Base-by-base conservation (phyloP, 2,329 filamentous ascomycete species). In the Penicillium sp. region DNA sequence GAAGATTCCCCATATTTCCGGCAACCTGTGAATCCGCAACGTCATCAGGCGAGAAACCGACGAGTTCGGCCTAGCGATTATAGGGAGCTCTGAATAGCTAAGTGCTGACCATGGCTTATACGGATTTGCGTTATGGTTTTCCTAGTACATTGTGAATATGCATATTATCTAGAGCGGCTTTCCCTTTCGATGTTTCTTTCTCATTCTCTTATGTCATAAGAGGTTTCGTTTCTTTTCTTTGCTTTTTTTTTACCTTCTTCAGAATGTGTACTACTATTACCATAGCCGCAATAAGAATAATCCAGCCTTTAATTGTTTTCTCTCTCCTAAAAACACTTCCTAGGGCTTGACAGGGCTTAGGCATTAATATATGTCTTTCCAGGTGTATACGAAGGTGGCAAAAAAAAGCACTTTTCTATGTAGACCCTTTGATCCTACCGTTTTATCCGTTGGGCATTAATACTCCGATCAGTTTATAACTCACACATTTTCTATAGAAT, bases 1-100 rank as follows among this genome's bases (percentile, higher is more conserved):
- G 91, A 95, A 55, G 92, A 96, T 57, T 91, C 92, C 59, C 90
- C 94, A 7, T 99, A 99, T 76, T 95, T 97, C 73, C 85, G 94
- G 57, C 93, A 96, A 74, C 94, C 94, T 0, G 90, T 97, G 60
- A 99, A 99, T 71, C 93, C 92, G 2, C 90, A 96, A 71, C 86
- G 94, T 50, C 90, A 94, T 71, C 88, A 92, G 74, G 91, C 92
- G 69, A 85, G 89, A 67, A 87, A 91, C 67, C 85, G 88, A 63
- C 83, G 91, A 66, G 86, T 90, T 53, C 84, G 94, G 54, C 92
- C 92, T 11, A 94, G 91, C 72, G 94, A 99, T 76, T 97, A 94
- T 73, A 84, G 90, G 62, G 91, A 96, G 78, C 81, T 96, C 48
- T 92, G 33, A 55, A 46, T 34, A 49, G 31, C 34, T 1, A 34